Percentiles rank a stretch among this genome's conserved stretches.
Evolutionary conservation across 2,329 filamentous ascomycete genomes (phyloP).

Genomic region (Colletotrichum lini): DNA sequence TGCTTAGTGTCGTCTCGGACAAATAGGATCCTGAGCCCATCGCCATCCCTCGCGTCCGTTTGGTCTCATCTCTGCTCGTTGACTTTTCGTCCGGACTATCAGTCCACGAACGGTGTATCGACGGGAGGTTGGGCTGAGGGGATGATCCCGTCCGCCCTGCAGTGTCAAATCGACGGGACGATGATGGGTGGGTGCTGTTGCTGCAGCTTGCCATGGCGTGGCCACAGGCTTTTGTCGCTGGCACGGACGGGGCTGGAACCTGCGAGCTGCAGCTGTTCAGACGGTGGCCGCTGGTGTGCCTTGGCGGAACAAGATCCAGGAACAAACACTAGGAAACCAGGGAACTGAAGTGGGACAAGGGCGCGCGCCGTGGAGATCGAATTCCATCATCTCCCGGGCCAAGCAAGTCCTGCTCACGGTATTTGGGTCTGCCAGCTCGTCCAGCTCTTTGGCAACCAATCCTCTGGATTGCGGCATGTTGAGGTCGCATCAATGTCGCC

Average conservation of each 20-base stretch:
- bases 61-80: constrained; percentile 30
- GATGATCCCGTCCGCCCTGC: constrained; percentile 33
- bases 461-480: constrained; percentile 11
- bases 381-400: neutral
- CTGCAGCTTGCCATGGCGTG: constrained; percentile 32
- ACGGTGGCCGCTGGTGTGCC: neutral
- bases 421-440: constrained; percentile 1
- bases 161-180: constrained; percentile 23
- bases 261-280: constrained; percentile 13
- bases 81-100: constrained; percentile 22
- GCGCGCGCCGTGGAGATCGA: neutral
- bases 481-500: constrained; percentile 35
- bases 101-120: constrained; percentile 23
- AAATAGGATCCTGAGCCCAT: constrained; percentile 10
- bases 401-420: neutral
- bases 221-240: constrained; percentile 6
- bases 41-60: constrained; percentile 28
- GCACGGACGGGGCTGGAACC: constrained; percentile 38
- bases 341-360: constrained; percentile 11
- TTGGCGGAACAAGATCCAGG: constrained; percentile 16
- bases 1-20: constrained; percentile 19
- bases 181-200: constrained; percentile 16
- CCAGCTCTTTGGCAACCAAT: neutral
- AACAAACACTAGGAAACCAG: constrained; percentile 12
- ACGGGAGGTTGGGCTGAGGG: constrained; percentile 26